Base-by-base conservation (phyloP, 1,284 basidiomycete species). In the Violaceomyces palustris region DNA sequence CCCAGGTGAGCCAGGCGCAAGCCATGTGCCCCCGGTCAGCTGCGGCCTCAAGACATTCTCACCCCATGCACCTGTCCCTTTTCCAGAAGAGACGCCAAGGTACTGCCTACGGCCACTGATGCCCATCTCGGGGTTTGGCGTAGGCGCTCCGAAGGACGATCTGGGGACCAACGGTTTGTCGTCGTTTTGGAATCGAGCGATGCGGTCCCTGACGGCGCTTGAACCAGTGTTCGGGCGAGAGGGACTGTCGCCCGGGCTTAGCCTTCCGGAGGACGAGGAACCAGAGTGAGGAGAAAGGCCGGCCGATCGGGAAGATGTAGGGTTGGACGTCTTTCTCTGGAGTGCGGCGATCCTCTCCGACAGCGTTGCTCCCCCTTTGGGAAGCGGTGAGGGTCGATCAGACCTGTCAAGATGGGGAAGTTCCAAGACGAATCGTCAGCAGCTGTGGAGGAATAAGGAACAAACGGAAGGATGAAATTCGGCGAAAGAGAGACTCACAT, bases 271-370 rank as follows among this genome's bases (percentile, higher is more conserved):
- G 7, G 36, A 23, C 4, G 52, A 21, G 8, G 41, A 35, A 24
- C 42, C 32, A 10, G 29, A 31, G 11, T 50, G 48, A 8, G 53
- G 46, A 4, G 55, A 50, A 14, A 54, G 45, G 11, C 43, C 49
- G 48, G 25, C 45, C 37, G 50, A 48, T 23, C 42, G 31, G 22
- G 42, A 22, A 6, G 28, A 17, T 38, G 6, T 33, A 28, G 58
- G 25, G 32, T 50, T 50, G 5, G 54, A 66, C 3, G 54, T 60
- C 49, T 60, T 64, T 22, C 61, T 48, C 29, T 68, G 66, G 11
- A 68, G 37, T 7, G 66, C 64, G 12, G 66, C 66, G 30, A 68
- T 68, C 8, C 66, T 47, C 34, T 68, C 66, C 3, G 66, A 66
- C 6, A 68, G 54, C 15, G 51, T 58, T 14, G 49, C 42, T 21